Evolutionary conservation across 768 basidiomycete genomes (phyloP).

Genomic region (Panus rudis): DNA sequence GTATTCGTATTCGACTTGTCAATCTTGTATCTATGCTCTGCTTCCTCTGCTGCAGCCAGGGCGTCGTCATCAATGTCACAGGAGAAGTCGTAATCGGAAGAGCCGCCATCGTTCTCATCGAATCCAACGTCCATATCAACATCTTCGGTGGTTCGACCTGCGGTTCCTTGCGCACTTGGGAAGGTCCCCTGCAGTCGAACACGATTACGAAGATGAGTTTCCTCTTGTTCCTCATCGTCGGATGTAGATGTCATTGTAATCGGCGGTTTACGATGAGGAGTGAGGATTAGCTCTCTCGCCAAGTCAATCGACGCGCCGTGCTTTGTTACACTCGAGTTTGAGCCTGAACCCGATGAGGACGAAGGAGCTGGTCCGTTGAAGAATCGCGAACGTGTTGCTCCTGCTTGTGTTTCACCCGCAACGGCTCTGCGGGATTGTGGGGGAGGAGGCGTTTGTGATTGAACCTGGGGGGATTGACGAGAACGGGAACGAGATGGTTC

Average conservation of each 20-base stretch:
- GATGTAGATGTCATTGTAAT: too few species aligned
- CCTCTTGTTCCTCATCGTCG: constrained; percentile 26
- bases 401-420: background rate
- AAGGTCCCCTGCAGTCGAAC: background rate
- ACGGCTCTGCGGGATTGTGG: background rate
- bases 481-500: constrained; percentile 18
- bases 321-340: constrained; percentile 9
- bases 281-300: constrained; percentile 18
- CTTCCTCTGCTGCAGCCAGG: constrained; percentile 35
- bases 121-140: background rate
- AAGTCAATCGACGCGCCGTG: constrained; percentile 26
- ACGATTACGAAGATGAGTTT: constrained; percentile 14
- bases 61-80: constrained; percentile 30
- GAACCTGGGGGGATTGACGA: constrained; percentile 11
- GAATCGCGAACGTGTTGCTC: constrained; percentile 14
- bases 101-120: constrained; percentile 6
- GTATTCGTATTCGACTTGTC: too few species aligned
- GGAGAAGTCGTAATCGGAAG: constrained; percentile 26
- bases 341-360: constrained; percentile 6
- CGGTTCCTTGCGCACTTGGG: background rate
- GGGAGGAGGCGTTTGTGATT: constrained; percentile 15
- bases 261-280: constrained; percentile 14
- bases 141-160: background rate
- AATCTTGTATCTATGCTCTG: too few species aligned
- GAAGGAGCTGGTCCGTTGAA: constrained; percentile 9